Evolutionary conservation across 2,329 filamentous ascomycete genomes (phyloP), one percentile per base, ranked within the genome.

Genomic region (Mycocentrospora acerina): DNA sequence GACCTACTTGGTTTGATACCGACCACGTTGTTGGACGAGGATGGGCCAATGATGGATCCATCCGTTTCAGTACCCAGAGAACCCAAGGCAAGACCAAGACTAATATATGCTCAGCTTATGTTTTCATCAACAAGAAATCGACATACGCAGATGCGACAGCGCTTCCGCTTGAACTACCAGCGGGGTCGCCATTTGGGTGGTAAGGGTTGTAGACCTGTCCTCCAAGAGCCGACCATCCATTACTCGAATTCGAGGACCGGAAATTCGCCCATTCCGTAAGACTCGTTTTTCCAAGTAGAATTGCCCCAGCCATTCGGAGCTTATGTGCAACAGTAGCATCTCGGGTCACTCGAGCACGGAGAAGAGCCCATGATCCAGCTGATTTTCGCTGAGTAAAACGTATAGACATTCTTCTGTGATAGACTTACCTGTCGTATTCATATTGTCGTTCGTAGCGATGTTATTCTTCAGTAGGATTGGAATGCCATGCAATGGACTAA

Each of bases 251-350:
- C 17, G 51, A 53, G 9, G 74, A 78, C 9, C 82, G 68, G 34
- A 69, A 79, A 48, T 81, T 79, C 2, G 77, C 77, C 79, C 81
- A 85, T 52, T 85, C 73, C 3, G 72, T 78, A 25, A 84, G 52
- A 42, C 79, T 81, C 0, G 79, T 69, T 62, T 85, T 85, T 24
- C 82, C 83, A 0, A 86, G 67, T 26, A 86, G 76, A 26, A 86
- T 68, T 2, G 73, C 76, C 1, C 81, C 81, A 2, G 77, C 75
- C 29, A 74, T 66, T 39, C 80, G 71, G 9, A 86, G 69, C 52
- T 80, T 82, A 13, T 67, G 60, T 2, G 72, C 78, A 3, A 84
- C 64, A 1, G 76, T n/a, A n/a, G n/a, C n/a, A n/a, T n/a, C n/a
- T n/a, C n/a, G n/a, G n/a, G n/a, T n/a, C n/a, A n/a, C n/a, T 78